Evolutionary conservation across 768 basidiomycete genomes (phyloP), one percentile per base, ranked within the genome.

Genomic region (Dioszegia aurantiaca): DNA sequence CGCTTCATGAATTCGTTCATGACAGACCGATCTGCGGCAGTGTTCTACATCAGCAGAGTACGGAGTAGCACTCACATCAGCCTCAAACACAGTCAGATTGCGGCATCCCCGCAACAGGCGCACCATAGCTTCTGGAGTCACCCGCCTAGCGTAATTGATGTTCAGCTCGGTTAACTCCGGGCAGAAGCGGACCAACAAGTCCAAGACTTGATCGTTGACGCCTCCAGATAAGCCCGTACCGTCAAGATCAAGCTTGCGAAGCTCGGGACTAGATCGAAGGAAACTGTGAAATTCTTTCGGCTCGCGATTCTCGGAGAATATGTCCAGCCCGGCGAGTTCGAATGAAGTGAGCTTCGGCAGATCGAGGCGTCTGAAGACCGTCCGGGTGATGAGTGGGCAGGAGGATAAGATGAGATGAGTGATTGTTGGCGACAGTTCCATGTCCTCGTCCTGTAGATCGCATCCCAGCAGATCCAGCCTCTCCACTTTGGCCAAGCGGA

Each of bases 171-270:
- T 45, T 23, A 66, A 46, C 6, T 40, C 31, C 28, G 59, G 37
- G 6, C 68, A 57, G 19, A 65, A 54, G 0, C 85, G 87, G 0
- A 87, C 88, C 31, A 95, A 78, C 0, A 80, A 79, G 19, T 79
- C 78, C 24, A 94, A 73, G n/a, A 91, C 81, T 2, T 80, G 77
- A 73, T 94, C 90, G 0, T 83, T 86, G 53, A 92, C 83, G 17
- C 57, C 65, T 2, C 59, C 66, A 43, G 44, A 17, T 2, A 85
- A 82, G 12, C 77, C 74, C 5, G 89, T 89, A 63, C 90, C 88
- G 70, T 94, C 92, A n/a, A 95, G 78, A 72, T 95, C 92, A 39
- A 94, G 77, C 43, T 83, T 83, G 55, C 85, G 81, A 45, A 95
- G 84, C 60, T 80, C 74, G 1, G 87, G 87, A 2, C 85, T 86